A percentile compares a stretch with the other conserved stretches of the same genome.
These are phyloP conservation scores for Nigrospora sphaerica DNA, from an alignment of 2,329 filamentous ascomycete genomes.

Conservation along the genomic window DNA sequence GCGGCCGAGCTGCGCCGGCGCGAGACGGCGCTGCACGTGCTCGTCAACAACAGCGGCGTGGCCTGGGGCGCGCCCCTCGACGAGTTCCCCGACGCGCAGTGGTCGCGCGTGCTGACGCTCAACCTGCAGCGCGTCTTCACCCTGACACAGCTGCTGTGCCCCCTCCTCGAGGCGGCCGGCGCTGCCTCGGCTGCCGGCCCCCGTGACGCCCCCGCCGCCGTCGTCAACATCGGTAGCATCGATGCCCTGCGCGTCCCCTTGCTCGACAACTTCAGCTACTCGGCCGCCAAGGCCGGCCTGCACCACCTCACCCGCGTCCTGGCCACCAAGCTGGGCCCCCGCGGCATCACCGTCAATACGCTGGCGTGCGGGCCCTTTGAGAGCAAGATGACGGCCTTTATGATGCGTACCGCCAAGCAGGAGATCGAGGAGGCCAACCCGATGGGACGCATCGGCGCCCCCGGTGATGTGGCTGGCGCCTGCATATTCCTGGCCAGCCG, in stretches of 20 bases:
- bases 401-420: slow-evolving; percentile 47
- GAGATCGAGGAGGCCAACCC: slow-evolving; percentile 53
- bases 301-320: slow-evolving; percentile 56
- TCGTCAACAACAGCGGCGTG: slow-evolving; percentile 60
- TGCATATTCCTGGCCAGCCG: slow-evolving; percentile 63
- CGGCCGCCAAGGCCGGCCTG: slow-evolving; percentile 54
- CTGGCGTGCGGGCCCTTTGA: slow-evolving; percentile 67
- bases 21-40: slow-evolving; percentile 49
- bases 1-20: slow-evolving; percentile 40
- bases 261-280: slow-evolving; percentile 54
- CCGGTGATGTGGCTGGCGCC: slow-evolving; percentile 63
- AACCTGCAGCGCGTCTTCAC: slow-evolving; percentile 65
- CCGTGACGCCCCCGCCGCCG: slow-evolving; percentile 41
- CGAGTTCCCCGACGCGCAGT: slow-evolving; percentile 49
- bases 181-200: slow-evolving; percentile 15
- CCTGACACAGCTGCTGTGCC: slow-evolving; percentile 54
- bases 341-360: slow-evolving; percentile 58
- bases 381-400: slow-evolving; percentile 61
- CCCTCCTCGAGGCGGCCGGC: slow-evolving; percentile 46
- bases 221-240: slow-evolving; percentile 60
- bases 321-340: slow-evolving; percentile 51
- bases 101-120: slow-evolving; percentile 53
- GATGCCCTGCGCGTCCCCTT: slow-evolving; percentile 55
- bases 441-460: slow-evolving; percentile 57
- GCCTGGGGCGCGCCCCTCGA: slow-evolving; percentile 58